Conservation (phyloP, 148 eudicot genomes). For the Dysphania ambrosioides region DNA sequence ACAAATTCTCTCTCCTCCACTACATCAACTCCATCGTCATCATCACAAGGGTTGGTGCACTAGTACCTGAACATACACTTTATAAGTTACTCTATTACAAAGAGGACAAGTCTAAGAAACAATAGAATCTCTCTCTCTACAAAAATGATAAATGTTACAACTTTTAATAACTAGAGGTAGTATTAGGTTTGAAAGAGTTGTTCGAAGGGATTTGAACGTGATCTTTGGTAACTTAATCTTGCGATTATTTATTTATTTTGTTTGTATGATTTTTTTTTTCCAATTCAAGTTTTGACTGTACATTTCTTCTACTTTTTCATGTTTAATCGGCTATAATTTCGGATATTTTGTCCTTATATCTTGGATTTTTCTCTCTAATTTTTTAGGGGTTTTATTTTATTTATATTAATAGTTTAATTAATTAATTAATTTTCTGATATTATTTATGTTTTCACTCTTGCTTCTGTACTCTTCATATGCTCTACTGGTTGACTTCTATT, state of each 20-base stretch:
- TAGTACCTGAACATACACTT: no score
- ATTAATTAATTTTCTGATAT: background rate
- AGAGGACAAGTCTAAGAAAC: no score
- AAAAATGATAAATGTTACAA: no score
- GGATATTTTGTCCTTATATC: slow-evolving; percentile 45
- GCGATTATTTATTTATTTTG: slow-evolving; percentile 15
- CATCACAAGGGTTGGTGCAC: no score
- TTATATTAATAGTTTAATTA: background rate
- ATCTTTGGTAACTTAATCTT: slow-evolving; percentile 31
- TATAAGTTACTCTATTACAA: no score
- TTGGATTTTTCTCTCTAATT: slow-evolving; percentile 21
- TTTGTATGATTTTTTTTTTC: no score
- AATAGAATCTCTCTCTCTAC: no score
- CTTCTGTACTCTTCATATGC: background rate
- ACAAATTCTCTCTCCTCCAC: no score
- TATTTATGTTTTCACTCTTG: background rate
- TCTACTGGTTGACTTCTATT: background rate
- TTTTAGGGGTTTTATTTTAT: background rate
- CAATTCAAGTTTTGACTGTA: slow-evolving; percentile 30
- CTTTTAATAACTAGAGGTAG: no score
- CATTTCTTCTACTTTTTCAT: background rate
- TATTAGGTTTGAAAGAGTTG: no score
- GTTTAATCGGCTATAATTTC: slow-evolving; percentile 29
- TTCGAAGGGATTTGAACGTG: slow-evolving; percentile 23
- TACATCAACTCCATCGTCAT: no score